Base-by-base conservation (phyloP, 352 stramenopile species). In the Phytophthora hybrid region DNA sequence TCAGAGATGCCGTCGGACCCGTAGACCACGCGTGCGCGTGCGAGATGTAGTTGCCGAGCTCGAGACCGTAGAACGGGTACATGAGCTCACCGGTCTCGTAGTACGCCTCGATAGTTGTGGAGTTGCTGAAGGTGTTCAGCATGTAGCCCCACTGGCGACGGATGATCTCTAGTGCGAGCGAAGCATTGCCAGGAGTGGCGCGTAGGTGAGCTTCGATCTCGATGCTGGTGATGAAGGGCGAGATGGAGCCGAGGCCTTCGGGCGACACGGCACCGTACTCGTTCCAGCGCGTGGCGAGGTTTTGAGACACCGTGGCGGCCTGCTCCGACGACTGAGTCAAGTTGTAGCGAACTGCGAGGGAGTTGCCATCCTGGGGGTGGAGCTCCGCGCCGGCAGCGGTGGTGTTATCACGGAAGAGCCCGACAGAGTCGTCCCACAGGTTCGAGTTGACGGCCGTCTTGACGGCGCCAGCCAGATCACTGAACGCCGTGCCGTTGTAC, bases 101-200 rank as follows among this genome's bases (percentile, higher is more conserved):
- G 74, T 71, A 83, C n/a, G 70, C 77, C 58, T 83, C 70, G 26
- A 83, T 79, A 4, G 71, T 71, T 10, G 73, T 81, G 4, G 74
- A 81, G 63, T 81, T 81, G 63, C 77, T 83, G 70, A 81, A 83
- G 3, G 10, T 37, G 55, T 71, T 26, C 19, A 83, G 63, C 77
- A 83, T 83, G 69, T 83, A 83, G 7, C 74, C 63, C 77, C 77
- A 83, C 44, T 81, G 74, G 16, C 62, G 74, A 51, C 77, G 74
- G 4, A 79, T 71, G 55, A 83, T 78, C 41, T 74, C 70, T 3
- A 81, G 34, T 21, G 77, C 77, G 3, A 66, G 52, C 7, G 73
- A 71, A 0, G 73, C 65, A 41, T 83, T 69, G 19, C 72, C 76
- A 0, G 72, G 68, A 5, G 61, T 74, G 18, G 72, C 72, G 8